Evolutionary conservation across 2,329 filamentous ascomycete species (phyloP).

Genomic region (Hypocrella siamensis): DNA sequence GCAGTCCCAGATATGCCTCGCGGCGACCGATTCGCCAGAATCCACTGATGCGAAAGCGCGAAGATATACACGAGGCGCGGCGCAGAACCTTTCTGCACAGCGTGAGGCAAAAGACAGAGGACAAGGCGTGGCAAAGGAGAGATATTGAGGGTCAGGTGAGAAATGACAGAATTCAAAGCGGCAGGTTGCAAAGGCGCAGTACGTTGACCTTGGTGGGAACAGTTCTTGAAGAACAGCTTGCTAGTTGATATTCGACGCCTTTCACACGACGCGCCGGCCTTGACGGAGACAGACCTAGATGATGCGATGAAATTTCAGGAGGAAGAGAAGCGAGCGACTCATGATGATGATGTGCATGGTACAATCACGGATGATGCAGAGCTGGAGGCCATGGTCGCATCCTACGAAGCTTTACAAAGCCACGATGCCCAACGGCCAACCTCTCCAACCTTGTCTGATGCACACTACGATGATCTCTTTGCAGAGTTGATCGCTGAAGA

Average conservation of each 20-base stretch:
- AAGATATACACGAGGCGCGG: slow-evolving; percentile 47
- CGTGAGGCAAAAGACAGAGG: slow-evolving; percentile 43
- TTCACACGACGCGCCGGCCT: slow-evolving; percentile 17
- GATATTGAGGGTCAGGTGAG: slow-evolving; percentile 42
- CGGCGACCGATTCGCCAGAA: slow-evolving; percentile 44
- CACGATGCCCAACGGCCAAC: slow-evolving; percentile 11
- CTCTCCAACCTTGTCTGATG: slow-evolving; percentile 29
- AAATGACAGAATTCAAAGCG: not conserved
- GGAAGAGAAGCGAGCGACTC: slow-evolving; percentile 8
- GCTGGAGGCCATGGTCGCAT: slow-evolving; percentile 38
- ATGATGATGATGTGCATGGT: slow-evolving; percentile 37
- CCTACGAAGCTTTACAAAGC: slow-evolving; percentile 20
- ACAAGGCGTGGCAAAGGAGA: slow-evolving; percentile 41
- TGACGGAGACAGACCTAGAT: slow-evolving; percentile 36
- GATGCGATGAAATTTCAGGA: slow-evolving; percentile 26
- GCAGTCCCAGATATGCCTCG: slow-evolving; percentile 34
- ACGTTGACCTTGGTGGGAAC: not conserved
- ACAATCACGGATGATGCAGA: slow-evolving; percentile 34
- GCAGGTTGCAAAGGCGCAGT: not conserved
- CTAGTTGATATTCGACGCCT: slow-evolving; percentile 16
- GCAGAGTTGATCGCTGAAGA: slow-evolving; percentile 20
- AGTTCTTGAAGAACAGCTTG: slow-evolving; percentile 22
- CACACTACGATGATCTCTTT: slow-evolving; percentile 50
- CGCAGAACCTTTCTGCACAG: slow-evolving; percentile 55
- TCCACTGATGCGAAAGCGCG: slow-evolving; percentile 42